Percentiles rank a stretch among this genome's conserved stretches.
phyloP scores from a whole-genome alignment of 768 basidiomycete genomes.

The Cyathus striatus region DNA sequence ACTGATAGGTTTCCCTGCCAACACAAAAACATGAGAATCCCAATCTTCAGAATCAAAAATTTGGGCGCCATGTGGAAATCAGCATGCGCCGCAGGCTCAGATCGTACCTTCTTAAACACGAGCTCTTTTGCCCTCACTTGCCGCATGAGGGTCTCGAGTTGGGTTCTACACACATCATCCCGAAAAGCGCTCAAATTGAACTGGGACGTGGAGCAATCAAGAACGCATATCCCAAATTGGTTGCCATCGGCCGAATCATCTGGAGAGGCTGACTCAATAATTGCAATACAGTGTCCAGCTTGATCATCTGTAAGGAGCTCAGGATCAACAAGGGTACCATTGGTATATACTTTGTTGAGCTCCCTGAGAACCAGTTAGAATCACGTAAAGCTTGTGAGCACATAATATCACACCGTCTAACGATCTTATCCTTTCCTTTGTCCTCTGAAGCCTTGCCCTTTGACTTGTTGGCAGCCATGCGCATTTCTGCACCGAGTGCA shows the following conservation, averaged over 20 bases:
- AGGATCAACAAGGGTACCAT: conserved; percentile 91
- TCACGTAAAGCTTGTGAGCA: background rate
- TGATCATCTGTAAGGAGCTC: conserved; percentile 88
- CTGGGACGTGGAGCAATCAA: conserved; percentile 94
- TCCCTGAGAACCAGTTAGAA: conserved; percentile 50
- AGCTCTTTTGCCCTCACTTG: conserved; percentile 90
- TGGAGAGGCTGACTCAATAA: conserved; percentile 58
- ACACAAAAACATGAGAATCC: background rate
- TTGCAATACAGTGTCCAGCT: conserved; percentile 90
- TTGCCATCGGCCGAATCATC: conserved; percentile 37
- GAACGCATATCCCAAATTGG: conserved; percentile 82
- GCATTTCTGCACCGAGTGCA: conserved; percentile 95
- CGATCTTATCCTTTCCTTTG: conserved; percentile 79
- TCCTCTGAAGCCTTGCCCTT: conserved; percentile 55
- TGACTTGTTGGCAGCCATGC: conserved; percentile 66
- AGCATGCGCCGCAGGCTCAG: background rate
- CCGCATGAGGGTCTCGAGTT: conserved; percentile 88
- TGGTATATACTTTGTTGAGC: conserved; percentile 93
- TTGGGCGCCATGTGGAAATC: background rate
- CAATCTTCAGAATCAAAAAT: background rate
- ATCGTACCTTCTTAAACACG: conserved; percentile 76
- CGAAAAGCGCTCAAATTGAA: conserved; percentile 88
- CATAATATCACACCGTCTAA: conserved; percentile 51
- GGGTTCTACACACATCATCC: conserved; percentile 90
- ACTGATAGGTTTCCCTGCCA: conserved; percentile 89